Conservation (phyloP, 352 stramenopile species). For the Pythium folliculosum region DNA sequence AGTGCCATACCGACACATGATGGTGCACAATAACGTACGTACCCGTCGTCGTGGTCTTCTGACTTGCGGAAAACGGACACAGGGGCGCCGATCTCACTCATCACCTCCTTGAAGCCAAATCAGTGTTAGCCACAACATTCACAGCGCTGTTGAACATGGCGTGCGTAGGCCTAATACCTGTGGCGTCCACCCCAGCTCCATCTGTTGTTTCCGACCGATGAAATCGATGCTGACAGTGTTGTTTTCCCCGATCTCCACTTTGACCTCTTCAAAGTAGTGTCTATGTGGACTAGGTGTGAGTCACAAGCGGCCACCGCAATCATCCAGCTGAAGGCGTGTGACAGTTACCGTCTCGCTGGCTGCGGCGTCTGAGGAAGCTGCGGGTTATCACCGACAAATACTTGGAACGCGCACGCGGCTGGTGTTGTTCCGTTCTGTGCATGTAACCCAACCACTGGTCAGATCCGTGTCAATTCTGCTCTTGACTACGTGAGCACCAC, state of each 20-base stretch:
- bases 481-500: background rate
- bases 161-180: conserved; percentile 43
- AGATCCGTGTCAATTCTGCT: background rate
- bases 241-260: conserved; percentile 49
- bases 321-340: background rate
- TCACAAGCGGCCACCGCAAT: background rate
- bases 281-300: conserved; percentile 23
- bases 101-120: conserved; percentile 48
- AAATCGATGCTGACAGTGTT: conserved; percentile 48
- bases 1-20: no score
- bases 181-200: conserved; percentile 76
- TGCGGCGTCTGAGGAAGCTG: conserved; percentile 37
- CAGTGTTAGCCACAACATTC: background rate
- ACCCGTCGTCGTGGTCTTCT: conserved; percentile 73
- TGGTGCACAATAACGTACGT: background rate
- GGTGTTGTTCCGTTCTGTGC: conserved; percentile 76
- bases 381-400: conserved; percentile 63
- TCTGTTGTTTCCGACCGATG: conserved; percentile 59
- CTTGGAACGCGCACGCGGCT: conserved; percentile 64
- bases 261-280: conserved; percentile 76
- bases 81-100: conserved; percentile 73
- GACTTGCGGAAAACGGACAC: conserved; percentile 81
- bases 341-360: conserved; percentile 51
- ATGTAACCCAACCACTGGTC: background rate
- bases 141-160: background rate